These are phyloP conservation scores for Nadsonia commutata DNA, from an alignment of 1,139 yeast genomes.

Conservation along the genomic window DNA sequence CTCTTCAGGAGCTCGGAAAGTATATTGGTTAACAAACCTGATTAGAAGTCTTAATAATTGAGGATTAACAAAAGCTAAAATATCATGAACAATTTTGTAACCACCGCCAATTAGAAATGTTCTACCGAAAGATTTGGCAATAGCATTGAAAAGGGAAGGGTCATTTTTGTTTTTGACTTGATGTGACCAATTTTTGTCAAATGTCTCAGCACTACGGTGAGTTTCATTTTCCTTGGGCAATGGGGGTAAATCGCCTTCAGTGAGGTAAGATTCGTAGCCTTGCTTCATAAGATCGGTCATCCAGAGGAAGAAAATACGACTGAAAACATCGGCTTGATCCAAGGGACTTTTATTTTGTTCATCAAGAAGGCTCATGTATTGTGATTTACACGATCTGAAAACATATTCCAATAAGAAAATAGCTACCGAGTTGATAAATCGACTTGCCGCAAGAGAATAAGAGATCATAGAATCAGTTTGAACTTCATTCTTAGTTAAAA, in stretches of 20 bases:
- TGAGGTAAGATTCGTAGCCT: constrained; percentile 62
- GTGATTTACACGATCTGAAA: constrained; percentile 32
- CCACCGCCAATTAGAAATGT: constrained; percentile 56
- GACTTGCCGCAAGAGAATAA: constrained; percentile 33
- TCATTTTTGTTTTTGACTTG: constrained; percentile 27
- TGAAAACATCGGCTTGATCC: constrained; percentile 71
- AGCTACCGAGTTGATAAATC: constrained; percentile 34
- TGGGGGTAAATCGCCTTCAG: constrained; percentile 67
- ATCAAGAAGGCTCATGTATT: constrained; percentile 29
- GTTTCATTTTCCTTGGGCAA: constrained; percentile 57
- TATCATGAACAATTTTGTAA: constrained; percentile 70
- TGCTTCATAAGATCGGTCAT: constrained; percentile 79
- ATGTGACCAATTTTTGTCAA: constrained; percentile 48
- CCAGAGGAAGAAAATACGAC: constrained; percentile 77
- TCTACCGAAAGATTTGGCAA: constrained; percentile 55
- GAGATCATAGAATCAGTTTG: constrained; percentile 20
- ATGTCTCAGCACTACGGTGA: constrained; percentile 24
- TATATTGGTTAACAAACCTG: constrained; percentile 67
- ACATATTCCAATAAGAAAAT: constrained; percentile 41
- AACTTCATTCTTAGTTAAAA: constrained; percentile 14
- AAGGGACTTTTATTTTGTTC: constrained; percentile 39
- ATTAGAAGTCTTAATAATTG: constrained; percentile 66
- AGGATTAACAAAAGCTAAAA: constrained; percentile 77
- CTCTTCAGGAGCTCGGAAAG: constrained; percentile 19
- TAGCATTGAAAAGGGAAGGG: constrained; percentile 56